Base-by-base conservation (phyloP, 2,329 filamentous ascomycete genomes). In the Thermothelomyces thermophilus region DNA sequence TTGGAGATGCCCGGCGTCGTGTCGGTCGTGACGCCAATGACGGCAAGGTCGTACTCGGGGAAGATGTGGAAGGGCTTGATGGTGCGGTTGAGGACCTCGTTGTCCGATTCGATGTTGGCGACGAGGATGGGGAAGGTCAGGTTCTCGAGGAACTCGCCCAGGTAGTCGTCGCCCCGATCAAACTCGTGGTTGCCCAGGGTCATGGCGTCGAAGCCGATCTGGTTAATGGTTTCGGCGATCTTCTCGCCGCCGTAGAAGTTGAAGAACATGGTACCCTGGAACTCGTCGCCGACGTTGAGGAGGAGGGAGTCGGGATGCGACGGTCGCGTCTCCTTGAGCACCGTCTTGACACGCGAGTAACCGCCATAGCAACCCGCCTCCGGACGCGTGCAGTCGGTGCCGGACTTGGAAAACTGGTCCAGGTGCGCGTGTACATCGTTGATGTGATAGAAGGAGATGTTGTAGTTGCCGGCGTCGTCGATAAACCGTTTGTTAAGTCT, bases 351-450 rank as follows among this genome's bases (percentile, higher is more conserved):
- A 50, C 82, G 76, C 1, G 82, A 73, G 55, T 84, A 84, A 26
- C 82, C 82, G 22, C 82, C 82, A 51, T 73, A 82, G 65, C 82
- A 85, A 36, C 80, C 82, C 41, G 70, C 68, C 45, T 71, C 65
- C 0, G 78, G 74, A 22, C 72, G 65, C 0, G 72, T 75, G 68
- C 82, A 85, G 65, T 84, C 80, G 10, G 78, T 77, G 48, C 82
- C 82, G 0, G 77, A 78, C 13, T 74, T 73, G 24, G 74, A 70
- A 65, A 79, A 85, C 63, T 84, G 66, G 61, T 84, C 81, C 16
- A 85, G 69, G 61, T 85, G 82, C 13, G 82, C 75, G 62, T 85
- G 82, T 13, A 85, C 79, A 61, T 85, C 82, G 60, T 85, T 85
- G 70, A 85, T 73, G 63, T 85, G 82, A 66, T 83, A 84, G 68